These are phyloP conservation scores for Umbelopsis ramanniana DNA, from an alignment of 192 early-diverging fungal genomes.

Conservation along the genomic window DNA sequence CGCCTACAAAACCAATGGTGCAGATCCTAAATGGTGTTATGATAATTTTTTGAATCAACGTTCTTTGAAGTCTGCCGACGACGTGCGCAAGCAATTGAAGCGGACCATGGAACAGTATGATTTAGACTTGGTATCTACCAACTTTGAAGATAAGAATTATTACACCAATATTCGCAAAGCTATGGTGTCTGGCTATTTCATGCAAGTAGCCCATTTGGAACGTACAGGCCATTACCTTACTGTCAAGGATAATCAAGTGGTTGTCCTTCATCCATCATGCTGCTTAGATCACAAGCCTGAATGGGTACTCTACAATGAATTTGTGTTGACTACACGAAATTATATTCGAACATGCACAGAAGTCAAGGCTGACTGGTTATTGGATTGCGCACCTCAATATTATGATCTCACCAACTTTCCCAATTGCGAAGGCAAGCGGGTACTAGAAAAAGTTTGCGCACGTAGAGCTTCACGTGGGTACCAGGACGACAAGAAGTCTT, in stretches of 20 bases:
- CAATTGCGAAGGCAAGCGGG: slow-evolving; percentile 88
- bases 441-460: slow-evolving; percentile 70
- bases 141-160: slow-evolving; percentile 73
- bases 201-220: slow-evolving; percentile 97
- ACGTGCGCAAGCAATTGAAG: slow-evolving; percentile 87
- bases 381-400: slow-evolving; percentile 86
- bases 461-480: slow-evolving; percentile 47
- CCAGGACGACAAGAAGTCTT: slow-evolving; percentile 49
- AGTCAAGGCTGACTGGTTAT: slow-evolving; percentile 85
- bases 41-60: slow-evolving; percentile 92
- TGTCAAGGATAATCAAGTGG: slow-evolving; percentile 96
- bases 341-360: slow-evolving; percentile 95
- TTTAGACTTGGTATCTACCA: slow-evolving; percentile 69
- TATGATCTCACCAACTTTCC: slow-evolving; percentile 94
- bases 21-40: slow-evolving; percentile 89
- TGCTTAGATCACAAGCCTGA: slow-evolving; percentile 91
- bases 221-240: slow-evolving; percentile 89
- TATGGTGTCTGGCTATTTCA: slow-evolving; percentile 93
- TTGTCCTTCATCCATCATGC: slow-evolving; percentile 92
- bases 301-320: slow-evolving; percentile 99
- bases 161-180: slow-evolving; percentile 91
- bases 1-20: slow-evolving; percentile 73
- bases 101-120: slow-evolving; percentile 79
- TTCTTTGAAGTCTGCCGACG: slow-evolving; percentile 89
- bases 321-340: slow-evolving; percentile 94